Base-by-base conservation (phyloP, 495 filamentous ascomycete genomes). In the Tirmania nivea region DNA sequence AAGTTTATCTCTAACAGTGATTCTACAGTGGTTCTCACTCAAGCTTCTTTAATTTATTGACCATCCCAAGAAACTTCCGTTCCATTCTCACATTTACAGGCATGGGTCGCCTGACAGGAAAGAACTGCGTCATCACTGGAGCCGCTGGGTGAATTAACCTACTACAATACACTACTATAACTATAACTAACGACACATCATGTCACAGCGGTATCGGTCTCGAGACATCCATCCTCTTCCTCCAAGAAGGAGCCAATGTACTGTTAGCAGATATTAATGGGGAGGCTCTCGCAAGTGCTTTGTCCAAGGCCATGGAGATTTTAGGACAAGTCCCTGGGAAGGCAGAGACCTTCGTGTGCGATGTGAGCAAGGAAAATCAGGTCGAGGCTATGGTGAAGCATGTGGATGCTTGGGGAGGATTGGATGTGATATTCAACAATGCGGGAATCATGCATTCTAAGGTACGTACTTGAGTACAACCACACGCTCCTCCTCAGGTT, bases 371-470 rank as follows among this genome's bases (percentile, higher is more conserved):
- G 60, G 87, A 94, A 68, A 60, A 71, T 55, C 74, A 85, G 34
- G 77, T 94, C 20, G 67, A 81, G 57, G 75, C 80, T 34, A 71
- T 78, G 57, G 73, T 94, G n/a, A 77, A 79, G 53, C 66, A 71
- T 1, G 66, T 86, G 49, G 88, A 95, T 62, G 55, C 69, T 49
- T 94, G 84, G 86, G 89, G 87, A 60, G 90, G 90, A n/a, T 70
- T 86, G 0, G 90, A 97, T 66, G 73, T 95, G 59, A 84, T 97
- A 57, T 97, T 94, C 78, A 97, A 97, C 75, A 97, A 97, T 64
- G 90, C 90, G 0, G 90, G 90, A 16, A 97, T 97, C 64, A 97
- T 97, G 90, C 87, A 95, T 66, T 76, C 74, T 34, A 72, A 81
- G 10, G 61, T 64, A 45, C 8, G 55, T 52, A 34, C 17, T 31